Evolutionary conservation across 441 rosid genomes (phyloP), one percentile per base, ranked within the genome.

Genomic region (Syzygium malaccense): DNA sequence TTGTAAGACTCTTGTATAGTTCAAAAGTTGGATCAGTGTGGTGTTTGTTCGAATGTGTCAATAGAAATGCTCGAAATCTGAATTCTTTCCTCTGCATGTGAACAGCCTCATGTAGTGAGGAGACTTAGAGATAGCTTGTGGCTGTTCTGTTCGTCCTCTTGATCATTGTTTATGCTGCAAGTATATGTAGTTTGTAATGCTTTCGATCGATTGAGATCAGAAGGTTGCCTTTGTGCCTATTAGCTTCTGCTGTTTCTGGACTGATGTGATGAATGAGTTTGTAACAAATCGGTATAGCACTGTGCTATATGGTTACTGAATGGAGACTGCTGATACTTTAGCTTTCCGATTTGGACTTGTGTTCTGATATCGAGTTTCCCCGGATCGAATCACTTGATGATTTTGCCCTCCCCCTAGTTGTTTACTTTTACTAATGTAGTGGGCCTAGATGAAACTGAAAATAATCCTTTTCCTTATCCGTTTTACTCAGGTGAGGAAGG

Each of bases 401-500:
- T 71, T 68, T 23, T 41, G n/a, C 10, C n/a, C 9, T 3, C 51
- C 18, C 5, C 26, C 5, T 41, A 23, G 28, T 64, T 33, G 10
- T 5, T 32, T 8, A 19, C 28, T 23, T 8, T 32, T 32, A 66
- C 41, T 66, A 2, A 2, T 33, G 26, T 19, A 19, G 26, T 33
- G 25, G 0, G 0, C 23, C 83, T 75, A 12, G 83, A 41, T 23
- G n/a, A 41, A 71, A 75, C 51, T 75, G n/a, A 23, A 20, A 55
- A 41, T 49, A 18, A 54, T n/a, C 33, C 58, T 66, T 9, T 57
- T 86, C 14, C 28, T 68, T n/a, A 1, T 62, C 41, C 3, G 7
- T 41, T 49, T 86, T 33, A 26, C 62, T 78, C 90, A 96, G 99
- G 99, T 97, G 58, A 93, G 98, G 91, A 97, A 95, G 88, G 99